phyloP scores from a whole-genome alignment of 148 eudicot genomes.

The Amaranthus cruentus region DNA sequence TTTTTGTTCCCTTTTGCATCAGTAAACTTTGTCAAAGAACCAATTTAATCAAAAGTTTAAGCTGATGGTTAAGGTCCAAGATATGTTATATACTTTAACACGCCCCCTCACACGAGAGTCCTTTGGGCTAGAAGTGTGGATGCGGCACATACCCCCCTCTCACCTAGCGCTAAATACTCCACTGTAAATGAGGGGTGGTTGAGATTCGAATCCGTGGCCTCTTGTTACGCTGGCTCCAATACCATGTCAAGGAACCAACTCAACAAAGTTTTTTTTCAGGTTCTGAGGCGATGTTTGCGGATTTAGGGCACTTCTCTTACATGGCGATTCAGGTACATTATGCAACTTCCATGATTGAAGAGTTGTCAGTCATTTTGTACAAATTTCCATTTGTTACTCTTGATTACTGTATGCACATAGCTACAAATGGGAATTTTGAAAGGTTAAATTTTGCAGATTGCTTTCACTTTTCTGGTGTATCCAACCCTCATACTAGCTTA shows the following conservation, averaged over 20 bases:
- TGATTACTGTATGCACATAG: neutral
- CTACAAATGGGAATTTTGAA: neutral
- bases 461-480: slow-evolving; percentile 81
- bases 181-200: too few species aligned
- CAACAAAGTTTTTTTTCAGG: slow-evolving; percentile 43
- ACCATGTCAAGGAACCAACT: neutral
- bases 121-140: too few species aligned
- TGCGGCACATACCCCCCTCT: too few species aligned
- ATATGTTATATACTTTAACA: too few species aligned
- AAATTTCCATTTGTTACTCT: neutral
- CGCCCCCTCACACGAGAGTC: too few species aligned
- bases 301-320: slow-evolving; percentile 90
- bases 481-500: slow-evolving; percentile 82
- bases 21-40: too few species aligned
- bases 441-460: slow-evolving; percentile 48
- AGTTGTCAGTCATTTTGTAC: slow-evolving; percentile 3
- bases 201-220: too few species aligned
- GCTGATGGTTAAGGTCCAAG: too few species aligned
- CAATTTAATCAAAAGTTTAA: too few species aligned
- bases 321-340: slow-evolving; percentile 78
- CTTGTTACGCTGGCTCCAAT: too few species aligned
- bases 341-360: neutral
- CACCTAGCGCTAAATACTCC: too few species aligned
- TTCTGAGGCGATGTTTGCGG: slow-evolving; percentile 97
- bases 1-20: neutral